Conservation (phyloP, 2,329 filamentous ascomycete species). For the Clarireedia hainanense region DNA sequence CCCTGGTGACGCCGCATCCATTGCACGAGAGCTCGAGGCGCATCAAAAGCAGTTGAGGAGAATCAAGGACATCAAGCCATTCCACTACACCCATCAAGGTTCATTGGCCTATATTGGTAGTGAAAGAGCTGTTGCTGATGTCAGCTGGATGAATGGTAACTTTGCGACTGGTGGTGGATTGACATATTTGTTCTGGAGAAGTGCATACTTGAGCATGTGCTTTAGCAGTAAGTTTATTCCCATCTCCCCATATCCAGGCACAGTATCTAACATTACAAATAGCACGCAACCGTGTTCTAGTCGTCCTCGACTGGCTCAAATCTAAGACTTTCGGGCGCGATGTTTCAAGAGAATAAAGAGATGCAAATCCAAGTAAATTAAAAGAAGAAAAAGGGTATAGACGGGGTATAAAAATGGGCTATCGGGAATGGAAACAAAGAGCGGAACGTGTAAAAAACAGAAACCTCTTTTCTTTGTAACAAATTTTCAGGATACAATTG, state of each 20-base stretch:
- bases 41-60: conserved; percentile 80
- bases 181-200: conserved; percentile 98
- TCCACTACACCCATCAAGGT: conserved; percentile 97
- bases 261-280: conserved; percentile 17
- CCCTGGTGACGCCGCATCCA: conserved; percentile 58
- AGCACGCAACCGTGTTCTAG: conserved; percentile 92
- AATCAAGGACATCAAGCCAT: conserved; percentile 92
- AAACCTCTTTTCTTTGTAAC: too few relatives aligned
- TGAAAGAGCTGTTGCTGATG: conserved; percentile 95
- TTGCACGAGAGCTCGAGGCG: conserved; percentile 68
- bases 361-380: background rate
- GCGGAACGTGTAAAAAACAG: too few relatives aligned
- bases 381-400: background rate
- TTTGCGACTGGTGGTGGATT: conserved; percentile 86
- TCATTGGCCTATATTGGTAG: conserved; percentile 96
- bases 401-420: background rate
- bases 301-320: conserved; percentile 93
- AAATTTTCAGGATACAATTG: too few relatives aligned
- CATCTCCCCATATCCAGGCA: background rate
- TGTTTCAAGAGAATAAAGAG: conserved; percentile 68
- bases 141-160: conserved; percentile 96
- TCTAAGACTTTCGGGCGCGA: conserved; percentile 95
- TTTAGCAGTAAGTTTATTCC: conserved; percentile 77
- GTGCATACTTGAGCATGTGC: conserved; percentile 98
- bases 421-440: too few relatives aligned